Conservation (phyloP, 2,329 filamentous ascomycete genomes). For the Diaporthe sp. region DNA sequence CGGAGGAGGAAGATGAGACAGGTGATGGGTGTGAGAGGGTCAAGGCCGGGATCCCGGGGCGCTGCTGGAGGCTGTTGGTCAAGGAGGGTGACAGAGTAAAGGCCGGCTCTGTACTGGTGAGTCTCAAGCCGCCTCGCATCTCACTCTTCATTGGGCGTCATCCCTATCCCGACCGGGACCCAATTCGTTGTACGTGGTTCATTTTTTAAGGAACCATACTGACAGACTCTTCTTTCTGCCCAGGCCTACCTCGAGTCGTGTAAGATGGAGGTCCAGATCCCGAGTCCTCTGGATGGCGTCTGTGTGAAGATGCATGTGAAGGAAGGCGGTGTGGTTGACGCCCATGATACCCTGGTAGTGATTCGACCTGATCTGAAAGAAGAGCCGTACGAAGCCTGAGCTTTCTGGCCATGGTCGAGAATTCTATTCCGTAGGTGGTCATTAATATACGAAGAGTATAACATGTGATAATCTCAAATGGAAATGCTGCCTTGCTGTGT, state of each 20-base stretch:
- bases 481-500: background rate
- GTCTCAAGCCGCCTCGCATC: background rate
- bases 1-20: background rate
- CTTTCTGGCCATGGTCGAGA: no score
- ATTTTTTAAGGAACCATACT: background rate
- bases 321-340: background rate
- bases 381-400: background rate
- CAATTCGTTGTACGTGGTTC: background rate
- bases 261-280: constrained; percentile 12
- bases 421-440: background rate
- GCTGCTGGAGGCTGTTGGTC: background rate
- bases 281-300: constrained; percentile 17
- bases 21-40: background rate
- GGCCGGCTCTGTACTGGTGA: background rate
- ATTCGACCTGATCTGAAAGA: background rate
- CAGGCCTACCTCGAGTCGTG: constrained; percentile 10
- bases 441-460: background rate
- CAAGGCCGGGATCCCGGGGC: background rate
- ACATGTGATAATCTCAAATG: background rate
- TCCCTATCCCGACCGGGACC: no score
- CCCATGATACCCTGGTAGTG: background rate
- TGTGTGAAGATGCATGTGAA: background rate
- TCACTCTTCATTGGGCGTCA: background rate
- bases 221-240: background rate
- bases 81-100: background rate